These are phyloP conservation scores for Colletotrichum sp. DNA, from an alignment of 2,329 filamentous ascomycete genomes.

Conservation along the genomic window DNA sequence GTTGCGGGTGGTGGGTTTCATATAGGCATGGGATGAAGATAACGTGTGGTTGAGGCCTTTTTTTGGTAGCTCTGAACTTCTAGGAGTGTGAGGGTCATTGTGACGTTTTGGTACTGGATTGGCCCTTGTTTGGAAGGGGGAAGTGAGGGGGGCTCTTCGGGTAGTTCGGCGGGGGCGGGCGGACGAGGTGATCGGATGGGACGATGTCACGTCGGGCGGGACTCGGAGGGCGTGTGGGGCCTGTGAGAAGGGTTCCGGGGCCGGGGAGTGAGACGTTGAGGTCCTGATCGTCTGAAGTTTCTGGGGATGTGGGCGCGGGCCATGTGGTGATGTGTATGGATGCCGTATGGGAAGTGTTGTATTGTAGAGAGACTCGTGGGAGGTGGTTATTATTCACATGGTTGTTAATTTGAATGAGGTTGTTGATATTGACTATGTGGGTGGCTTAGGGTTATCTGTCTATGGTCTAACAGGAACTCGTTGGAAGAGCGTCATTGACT, in stretches of 20 bases:
- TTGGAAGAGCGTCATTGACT: not conserved
- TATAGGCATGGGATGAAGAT: not conserved
- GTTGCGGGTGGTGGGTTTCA: not conserved
- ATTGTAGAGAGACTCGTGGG: not conserved
- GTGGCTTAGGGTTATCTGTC: not conserved
- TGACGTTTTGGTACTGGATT: not conserved
- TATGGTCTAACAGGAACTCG: not conserved
- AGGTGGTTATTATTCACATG: not conserved
- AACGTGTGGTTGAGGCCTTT: not conserved
- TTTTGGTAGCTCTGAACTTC: not conserved
- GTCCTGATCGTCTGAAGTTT: not conserved
- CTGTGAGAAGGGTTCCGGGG: not conserved
- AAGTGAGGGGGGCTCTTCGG: not conserved
- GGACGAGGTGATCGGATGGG: not conserved
- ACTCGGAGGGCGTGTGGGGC: not conserved
- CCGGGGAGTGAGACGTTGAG: not conserved
- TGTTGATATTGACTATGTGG: too few species aligned
- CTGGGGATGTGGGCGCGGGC: not conserved
- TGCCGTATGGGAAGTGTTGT: not conserved
- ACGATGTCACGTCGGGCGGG: slow-evolving; percentile 8
- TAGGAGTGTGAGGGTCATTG: not conserved
- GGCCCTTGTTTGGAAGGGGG: not conserved
- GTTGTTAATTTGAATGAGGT: not conserved
- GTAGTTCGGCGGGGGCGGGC: not conserved
- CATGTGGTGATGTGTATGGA: not conserved